Evolutionary conservation across 768 basidiomycete genomes (phyloP).

Genomic region (Lentinula detonsa): DNA sequence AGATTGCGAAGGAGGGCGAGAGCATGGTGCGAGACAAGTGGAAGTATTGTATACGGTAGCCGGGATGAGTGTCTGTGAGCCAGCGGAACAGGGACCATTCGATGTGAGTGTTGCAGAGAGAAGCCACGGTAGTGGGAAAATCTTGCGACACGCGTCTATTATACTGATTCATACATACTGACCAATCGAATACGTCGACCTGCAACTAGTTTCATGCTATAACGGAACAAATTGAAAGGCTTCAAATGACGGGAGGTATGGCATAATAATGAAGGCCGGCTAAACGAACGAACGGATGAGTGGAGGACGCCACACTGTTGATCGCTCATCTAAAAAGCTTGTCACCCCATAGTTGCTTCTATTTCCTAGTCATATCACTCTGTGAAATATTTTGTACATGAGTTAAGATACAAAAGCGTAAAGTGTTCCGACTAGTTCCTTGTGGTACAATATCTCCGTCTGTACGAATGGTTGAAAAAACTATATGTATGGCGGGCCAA

Average conservation of each 20-base stretch:
- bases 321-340: too few relatives aligned
- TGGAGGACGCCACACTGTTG: too few relatives aligned
- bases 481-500: conserved; percentile 49
- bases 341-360: too few relatives aligned
- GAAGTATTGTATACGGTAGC: conserved; percentile 36
- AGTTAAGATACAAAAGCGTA: not conserved
- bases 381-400: not conserved
- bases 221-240: too few relatives aligned
- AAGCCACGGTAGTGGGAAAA: not conserved
- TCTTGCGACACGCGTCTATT: not conserved
- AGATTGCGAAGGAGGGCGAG: conserved; percentile 27
- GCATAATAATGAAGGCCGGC: too few relatives aligned
- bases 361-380: too few relatives aligned
- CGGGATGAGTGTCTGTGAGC: conserved; percentile 33
- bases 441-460: not conserved
- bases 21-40: conserved; percentile 39
- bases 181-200: too few relatives aligned
- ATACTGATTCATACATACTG: too few relatives aligned
- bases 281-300: too few relatives aligned
- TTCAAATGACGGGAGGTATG: too few relatives aligned
- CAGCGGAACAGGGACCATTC: conserved; percentile 31
- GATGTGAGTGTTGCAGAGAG: conserved; percentile 16
- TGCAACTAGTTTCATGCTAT: too few relatives aligned
- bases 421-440: not conserved
- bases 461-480: not conserved